Base-by-base conservation (phyloP, 179 eudicot species). In the Monotropa hypopitys region DNA sequence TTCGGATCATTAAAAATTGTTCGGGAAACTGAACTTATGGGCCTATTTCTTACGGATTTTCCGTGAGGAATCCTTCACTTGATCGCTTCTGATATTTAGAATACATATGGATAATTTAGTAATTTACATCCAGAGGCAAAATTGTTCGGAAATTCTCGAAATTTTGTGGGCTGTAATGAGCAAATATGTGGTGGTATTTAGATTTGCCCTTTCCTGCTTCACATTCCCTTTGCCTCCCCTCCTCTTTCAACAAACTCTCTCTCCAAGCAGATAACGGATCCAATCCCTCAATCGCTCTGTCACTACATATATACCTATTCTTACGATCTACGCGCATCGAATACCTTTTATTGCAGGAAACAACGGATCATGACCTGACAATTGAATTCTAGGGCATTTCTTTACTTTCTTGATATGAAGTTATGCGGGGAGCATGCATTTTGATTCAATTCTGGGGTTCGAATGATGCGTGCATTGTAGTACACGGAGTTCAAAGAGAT, bases 201-300 rank as follows among this genome's bases (percentile, higher is more conserved):
- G n/a, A n/a, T n/a, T n/a, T n/a, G n/a, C n/a, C n/a, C n/a, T n/a
- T n/a, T n/a, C n/a, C n/a, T n/a, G n/a, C n/a, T n/a, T n/a, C n/a
- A n/a, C n/a, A 53, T 8, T 45, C 72, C 30, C 81, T 51, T 78
- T 79, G 56, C 40, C 82, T 38, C 78, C 16, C 59, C 9, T 53
- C 26, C 40, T 69, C 40, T 30, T 26, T n/a, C n/a, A n/a, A n/a
- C n/a, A n/a, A n/a, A n/a, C 12, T 12, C 23, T n/a, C 45, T 40
- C 80, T 56, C 26, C 1, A 72, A 73, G 77, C 77, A 61, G 61
- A 75, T 68, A 57, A 38, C 82, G 79, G 79, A 75, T 75, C 82
- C 63, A 13, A 8, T 50, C 57, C 56, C 40, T 45, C 77, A n/a
- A 40, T 45, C 13, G 21, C 50, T 32, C 78, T 49, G 53, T 42